Percentiles rank a stretch among this genome's conserved stretches.
Conservation (phyloP, 805 yeast species). For the Candida boidinii region DNA sequence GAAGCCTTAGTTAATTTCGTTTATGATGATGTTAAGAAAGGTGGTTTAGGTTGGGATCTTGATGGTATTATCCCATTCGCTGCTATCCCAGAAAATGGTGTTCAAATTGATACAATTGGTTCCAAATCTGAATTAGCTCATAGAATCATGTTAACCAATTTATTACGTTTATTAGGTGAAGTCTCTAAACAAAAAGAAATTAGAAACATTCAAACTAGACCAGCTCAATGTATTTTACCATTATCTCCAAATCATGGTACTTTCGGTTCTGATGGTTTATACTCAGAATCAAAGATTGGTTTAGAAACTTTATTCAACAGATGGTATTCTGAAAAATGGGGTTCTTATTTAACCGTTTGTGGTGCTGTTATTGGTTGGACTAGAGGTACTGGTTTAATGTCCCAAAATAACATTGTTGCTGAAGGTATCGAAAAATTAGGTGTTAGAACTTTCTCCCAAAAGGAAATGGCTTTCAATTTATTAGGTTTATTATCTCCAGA, state of each 20-base stretch:
- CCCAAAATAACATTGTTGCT: slow-evolving; percentile 93
- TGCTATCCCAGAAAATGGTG: slow-evolving; percentile 98
- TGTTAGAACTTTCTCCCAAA: slow-evolving; percentile 96
- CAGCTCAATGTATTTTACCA: slow-evolving; percentile 95
- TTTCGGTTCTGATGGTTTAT: slow-evolving; percentile 96
- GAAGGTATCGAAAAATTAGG: slow-evolving; percentile 95
- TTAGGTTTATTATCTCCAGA: slow-evolving; percentile 89
- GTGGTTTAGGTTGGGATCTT: slow-evolving; percentile 96
- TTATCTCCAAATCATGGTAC: slow-evolving; percentile 99
- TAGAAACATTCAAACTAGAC: slow-evolving; percentile 82
- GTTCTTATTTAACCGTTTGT: slow-evolving; percentile 84
- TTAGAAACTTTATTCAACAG: slow-evolving; percentile 96
- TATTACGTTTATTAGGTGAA: slow-evolving; percentile 84
- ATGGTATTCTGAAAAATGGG: slow-evolving; percentile 99
- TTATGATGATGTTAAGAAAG: slow-evolving; percentile 73
- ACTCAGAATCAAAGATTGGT: slow-evolving; percentile 94
- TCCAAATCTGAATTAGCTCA: slow-evolving; percentile 97
- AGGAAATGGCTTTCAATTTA: slow-evolving; percentile 98
- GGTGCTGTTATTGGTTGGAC: slow-evolving; percentile 99
- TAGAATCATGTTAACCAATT: slow-evolving; percentile 95
- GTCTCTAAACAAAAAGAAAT: slow-evolving; percentile 77
- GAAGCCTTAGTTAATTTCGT: slow-evolving; percentile 78
- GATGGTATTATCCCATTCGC: slow-evolving; percentile 97
- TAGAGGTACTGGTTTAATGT: slow-evolving; percentile 99
- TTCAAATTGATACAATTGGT: slow-evolving; percentile 85